A percentile compares a stretch with the other conserved stretches of the same genome.
These are phyloP conservation scores for Penicillium sp. DNA, from an alignment of 2,329 filamentous ascomycete species.

Conservation along the genomic window DNA sequence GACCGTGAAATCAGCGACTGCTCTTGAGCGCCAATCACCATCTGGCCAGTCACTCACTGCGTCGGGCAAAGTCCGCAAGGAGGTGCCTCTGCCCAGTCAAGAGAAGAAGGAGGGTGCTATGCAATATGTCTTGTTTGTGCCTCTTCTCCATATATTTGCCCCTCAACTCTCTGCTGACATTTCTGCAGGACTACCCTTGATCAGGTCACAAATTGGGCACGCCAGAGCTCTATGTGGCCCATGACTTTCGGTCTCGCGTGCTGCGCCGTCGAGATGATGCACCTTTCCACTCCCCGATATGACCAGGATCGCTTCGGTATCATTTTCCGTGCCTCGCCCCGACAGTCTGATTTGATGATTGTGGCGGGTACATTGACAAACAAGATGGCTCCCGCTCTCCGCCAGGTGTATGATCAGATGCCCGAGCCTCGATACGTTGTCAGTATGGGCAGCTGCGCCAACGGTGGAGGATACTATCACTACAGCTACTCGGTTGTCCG, in stretches of 20 bases:
- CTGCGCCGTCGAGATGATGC: constrained; percentile 93
- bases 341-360: constrained; percentile 87
- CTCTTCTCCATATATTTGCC: not conserved
- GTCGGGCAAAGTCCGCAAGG: constrained; percentile 43
- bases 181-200: constrained; percentile 49
- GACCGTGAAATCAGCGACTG: constrained; percentile 41
- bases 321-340: constrained; percentile 79
- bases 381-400: constrained; percentile 85
- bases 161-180: constrained; percentile 8
- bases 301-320: constrained; percentile 84
- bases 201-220: constrained; percentile 79
- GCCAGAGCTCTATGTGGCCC: constrained; percentile 82
- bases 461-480: constrained; percentile 83
- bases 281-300: constrained; percentile 82
- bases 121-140: constrained; percentile 48
- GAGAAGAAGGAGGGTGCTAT: constrained; percentile 49
- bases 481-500: constrained; percentile 77
- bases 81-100: constrained; percentile 47
- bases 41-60: constrained; percentile 34
- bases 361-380: constrained; percentile 85
- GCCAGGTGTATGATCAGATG: constrained; percentile 93
- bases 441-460: constrained; percentile 80
- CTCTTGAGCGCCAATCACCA: constrained; percentile 36
- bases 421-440: constrained; percentile 86
- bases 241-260: constrained; percentile 90